A percentile compares a stretch with the other conserved stretches of the same genome.
Conservation (phyloP, 2,329 filamentous ascomycete genomes). For the Pyricularia sp. region DNA sequence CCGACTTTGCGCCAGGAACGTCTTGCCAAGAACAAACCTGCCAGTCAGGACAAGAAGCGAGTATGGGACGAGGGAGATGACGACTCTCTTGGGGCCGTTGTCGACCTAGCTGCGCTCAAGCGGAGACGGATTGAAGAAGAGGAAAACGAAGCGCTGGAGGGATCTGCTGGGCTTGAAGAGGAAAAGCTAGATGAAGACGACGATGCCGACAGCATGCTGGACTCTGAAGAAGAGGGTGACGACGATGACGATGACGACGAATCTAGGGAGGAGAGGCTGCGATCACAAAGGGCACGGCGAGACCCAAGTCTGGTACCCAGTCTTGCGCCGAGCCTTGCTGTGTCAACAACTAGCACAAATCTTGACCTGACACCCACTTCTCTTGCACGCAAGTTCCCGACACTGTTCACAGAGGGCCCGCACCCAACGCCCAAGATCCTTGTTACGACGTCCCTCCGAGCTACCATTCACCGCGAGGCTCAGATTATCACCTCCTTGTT, state of each 20-base stretch:
- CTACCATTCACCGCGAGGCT: slow-evolving; percentile 77
- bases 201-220: slow-evolving; percentile 73
- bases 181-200: slow-evolving; percentile 35
- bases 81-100: slow-evolving; percentile 44
- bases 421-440: slow-evolving; percentile 71
- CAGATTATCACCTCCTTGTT: slow-evolving; percentile 71
- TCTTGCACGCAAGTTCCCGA: slow-evolving; percentile 51
- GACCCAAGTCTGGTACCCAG: slow-evolving; percentile 3
- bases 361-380: slow-evolving; percentile 54
- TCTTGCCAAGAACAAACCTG: slow-evolving; percentile 67
- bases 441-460: slow-evolving; percentile 84
- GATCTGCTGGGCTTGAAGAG: slow-evolving; percentile 30
- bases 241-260: slow-evolving; percentile 31
- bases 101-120: slow-evolving; percentile 52
- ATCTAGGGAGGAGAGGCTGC: slow-evolving; percentile 27
- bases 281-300: slow-evolving; percentile 32
- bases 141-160: slow-evolving; percentile 35
- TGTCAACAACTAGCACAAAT: slow-evolving; percentile 54
- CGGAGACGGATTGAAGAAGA: slow-evolving; percentile 41
- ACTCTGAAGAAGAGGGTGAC: slow-evolving; percentile 47
- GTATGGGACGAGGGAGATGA: slow-evolving; percentile 73
- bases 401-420: slow-evolving; percentile 50
- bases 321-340: slow-evolving; percentile 32
- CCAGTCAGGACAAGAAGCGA: slow-evolving; percentile 79
- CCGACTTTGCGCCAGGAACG: slow-evolving; percentile 66